These are phyloP conservation scores for Phytophthora nicotianae DNA, from an alignment of 352 stramenopile species.

Conservation along the genomic window DNA sequence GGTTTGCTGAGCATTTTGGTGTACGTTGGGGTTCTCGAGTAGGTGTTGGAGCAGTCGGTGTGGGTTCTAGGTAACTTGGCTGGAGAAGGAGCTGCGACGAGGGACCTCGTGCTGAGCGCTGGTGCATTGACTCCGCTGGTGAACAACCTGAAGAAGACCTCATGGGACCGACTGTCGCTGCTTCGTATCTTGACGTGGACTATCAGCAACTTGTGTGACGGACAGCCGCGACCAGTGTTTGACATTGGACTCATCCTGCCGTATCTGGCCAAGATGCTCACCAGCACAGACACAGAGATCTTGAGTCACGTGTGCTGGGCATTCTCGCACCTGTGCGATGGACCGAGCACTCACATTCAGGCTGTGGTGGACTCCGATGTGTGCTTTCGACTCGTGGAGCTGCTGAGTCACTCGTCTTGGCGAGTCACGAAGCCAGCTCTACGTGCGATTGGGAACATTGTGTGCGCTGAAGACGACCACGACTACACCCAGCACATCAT, in stretches of 20 bases:
- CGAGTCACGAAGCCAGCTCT: conserved; percentile 97
- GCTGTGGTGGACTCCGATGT: conserved; percentile 92
- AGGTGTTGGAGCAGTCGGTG: conserved; percentile 93
- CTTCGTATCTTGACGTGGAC: conserved; percentile 93
- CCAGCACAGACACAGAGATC: conserved; percentile 95
- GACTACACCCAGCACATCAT: conserved; percentile 96
- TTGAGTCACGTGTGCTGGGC: conserved; percentile 96
- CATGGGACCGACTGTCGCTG: conserved; percentile 82
- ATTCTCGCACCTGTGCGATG: conserved; percentile 97
- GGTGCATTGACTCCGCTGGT: conserved; percentile 87
- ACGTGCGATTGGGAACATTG: conserved; percentile 98
- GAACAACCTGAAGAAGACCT: conserved; percentile 89
- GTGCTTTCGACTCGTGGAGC: conserved; percentile 92
- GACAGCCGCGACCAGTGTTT: conserved; percentile 88
- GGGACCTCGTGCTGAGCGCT: conserved; percentile 88
- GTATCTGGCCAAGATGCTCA: conserved; percentile 91
- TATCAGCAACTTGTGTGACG: conserved; percentile 93
- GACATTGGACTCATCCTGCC: conserved; percentile 90
- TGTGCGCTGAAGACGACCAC: conserved; percentile 96
- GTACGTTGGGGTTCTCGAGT: conserved; percentile 32
- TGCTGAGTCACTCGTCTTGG: conserved; percentile 93
- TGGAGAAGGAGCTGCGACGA: conserved; percentile 86
- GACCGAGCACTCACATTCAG: conserved; percentile 96
- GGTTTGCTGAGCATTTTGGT: conserved; percentile 34
- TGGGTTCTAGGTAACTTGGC: conserved; percentile 94